Base-by-base conservation (phyloP, 2,329 filamentous ascomycete genomes). In the Dactylonectria macrodidyma region DNA sequence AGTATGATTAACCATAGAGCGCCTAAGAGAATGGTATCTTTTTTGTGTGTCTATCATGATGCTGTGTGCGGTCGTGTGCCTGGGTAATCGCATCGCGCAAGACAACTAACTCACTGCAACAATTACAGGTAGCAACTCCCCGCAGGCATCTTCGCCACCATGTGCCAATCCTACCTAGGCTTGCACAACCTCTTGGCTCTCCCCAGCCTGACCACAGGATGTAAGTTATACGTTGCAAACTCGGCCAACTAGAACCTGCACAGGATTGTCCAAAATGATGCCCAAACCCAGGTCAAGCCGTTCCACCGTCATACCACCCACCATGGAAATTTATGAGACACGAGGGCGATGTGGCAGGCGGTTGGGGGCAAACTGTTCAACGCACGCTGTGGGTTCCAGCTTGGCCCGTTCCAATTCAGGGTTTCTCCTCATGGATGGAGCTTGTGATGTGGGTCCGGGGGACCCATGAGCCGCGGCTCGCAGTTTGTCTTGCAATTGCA, bases 381-480 rank as follows among this genome's bases (percentile, higher is more conserved):
- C 52, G 16, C 44, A 56, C 34, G 52, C 26, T 3, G 44, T 24
- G 38, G 12, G n/a, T 16, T 47, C 44, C 44, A 30, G 26, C 4
- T 30, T 30, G 26, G 26, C 26, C 26, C 26, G 26, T 30, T 30
- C 26, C 26, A 30, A 16, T 48, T 26, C 51, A 56, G 52, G 34
- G 34, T 24, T 41, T n/a, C 36, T 41, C 34, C 41, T 24, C 57
- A 33, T 19, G 11, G 33, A 24, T 33, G 12, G 48, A 16, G 57
- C 44, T 24, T 51, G 55, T 46, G 52, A 44, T 44, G 55, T 52
- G 63, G 58, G 63, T 66, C 63, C 22, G 51, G 51, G 46, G 63
- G 58, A 51, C 58, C 63, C 63, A 30, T 61, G 46, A 55, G 51
- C 57, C 57, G 46, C 54, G 44, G 57, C 44, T 48, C 51, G 34